Conservation (phyloP, 2,329 filamentous ascomycete genomes). For the Cyphellophora attinorum region DNA sequence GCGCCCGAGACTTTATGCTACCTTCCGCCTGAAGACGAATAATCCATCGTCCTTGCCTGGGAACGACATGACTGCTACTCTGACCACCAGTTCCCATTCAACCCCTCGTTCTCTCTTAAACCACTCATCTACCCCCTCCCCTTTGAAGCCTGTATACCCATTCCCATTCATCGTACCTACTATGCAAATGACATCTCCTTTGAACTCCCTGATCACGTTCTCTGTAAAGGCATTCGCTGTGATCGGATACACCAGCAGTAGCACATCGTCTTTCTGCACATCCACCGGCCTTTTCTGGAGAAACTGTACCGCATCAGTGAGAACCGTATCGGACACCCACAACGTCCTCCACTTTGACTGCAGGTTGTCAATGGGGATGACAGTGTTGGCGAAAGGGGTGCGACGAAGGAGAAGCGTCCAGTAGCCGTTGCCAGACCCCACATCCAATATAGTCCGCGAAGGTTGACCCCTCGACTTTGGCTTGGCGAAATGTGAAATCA, state of each 20-base stretch:
- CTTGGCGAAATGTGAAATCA: constrained; percentile 47
- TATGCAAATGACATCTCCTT: constrained; percentile 57
- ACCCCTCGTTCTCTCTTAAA: constrained; percentile 44
- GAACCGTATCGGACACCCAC: constrained; percentile 60
- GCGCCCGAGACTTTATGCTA: no score
- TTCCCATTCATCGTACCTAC: constrained; percentile 67
- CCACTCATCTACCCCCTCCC: constrained; percentile 56
- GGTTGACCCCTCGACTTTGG: constrained; percentile 19
- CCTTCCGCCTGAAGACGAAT: constrained; percentile 46
- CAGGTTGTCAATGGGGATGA: constrained; percentile 57
- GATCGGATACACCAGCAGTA: constrained; percentile 65
- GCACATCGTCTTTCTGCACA: constrained; percentile 45
- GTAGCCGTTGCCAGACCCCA: constrained; percentile 66
- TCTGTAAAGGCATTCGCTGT: constrained; percentile 58
- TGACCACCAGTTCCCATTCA: constrained; percentile 50
- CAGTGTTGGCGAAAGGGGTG: constrained; percentile 37
- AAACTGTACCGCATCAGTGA: constrained; percentile 51
- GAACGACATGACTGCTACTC: constrained; percentile 63
- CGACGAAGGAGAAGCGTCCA: constrained; percentile 63
- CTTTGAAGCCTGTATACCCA: constrained; percentile 61
- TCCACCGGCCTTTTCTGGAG: constrained; percentile 33
- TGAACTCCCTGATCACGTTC: constrained; percentile 50
- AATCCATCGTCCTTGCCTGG: constrained; percentile 68
- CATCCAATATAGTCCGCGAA: constrained; percentile 49
- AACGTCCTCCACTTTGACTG: constrained; percentile 58